Evolutionary conservation across 176 grass and related monocot species (phyloP), one percentile per base, ranked within the genome.

Genomic region (Oryza coarctata): DNA sequence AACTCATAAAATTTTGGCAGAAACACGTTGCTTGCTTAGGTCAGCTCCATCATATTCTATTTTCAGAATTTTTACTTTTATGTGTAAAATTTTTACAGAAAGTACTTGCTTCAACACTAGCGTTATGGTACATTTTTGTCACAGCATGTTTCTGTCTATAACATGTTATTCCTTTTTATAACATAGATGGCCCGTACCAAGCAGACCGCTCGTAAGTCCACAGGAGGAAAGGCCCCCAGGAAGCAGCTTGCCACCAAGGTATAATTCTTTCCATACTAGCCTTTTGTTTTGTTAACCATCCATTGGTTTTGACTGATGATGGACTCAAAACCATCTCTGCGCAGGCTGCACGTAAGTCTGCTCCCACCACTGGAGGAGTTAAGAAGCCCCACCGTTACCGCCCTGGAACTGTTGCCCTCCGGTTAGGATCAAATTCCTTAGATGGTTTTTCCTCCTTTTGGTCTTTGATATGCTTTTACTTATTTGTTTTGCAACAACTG

Each of bases 191-290:
- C 86, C 62, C 86, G 86, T 79, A 88, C 86, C 26, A 88, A 88
- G 86, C 86, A 88, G n/a, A 87, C 86, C 2, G 86, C 86, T 78
- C 86, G 86, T 1, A 83, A 87, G 65, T 87, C 86, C 31, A 87
- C 86, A 0, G 86, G 86, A 76, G 86, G 86, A 10, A 87, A 87
- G 73, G 86, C 86, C 43, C 86, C 86, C 15, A 88, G 86, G 86
- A 88, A 88, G 80, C 86, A 88, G 68, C 86, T 88, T 79, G 86
- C 86, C 29, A 88, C 86, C 22, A 88, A 83, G 86, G 86, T 88
- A 72, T 45, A 1, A 9, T 31, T 60, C 13, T 12, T 49, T 20
- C 5, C 7, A 36, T 68, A 2, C 34, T 11, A 2, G 10, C 18
- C 0, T 28, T 22, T 3, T 28, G 0, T 8, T 17, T 71, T 67